Percentiles rank a stretch among this genome's conserved stretches.
These are phyloP conservation scores for Allantophomopsis cytisporea DNA, from an alignment of 2,329 filamentous ascomycete genomes.

Conservation along the genomic window DNA sequence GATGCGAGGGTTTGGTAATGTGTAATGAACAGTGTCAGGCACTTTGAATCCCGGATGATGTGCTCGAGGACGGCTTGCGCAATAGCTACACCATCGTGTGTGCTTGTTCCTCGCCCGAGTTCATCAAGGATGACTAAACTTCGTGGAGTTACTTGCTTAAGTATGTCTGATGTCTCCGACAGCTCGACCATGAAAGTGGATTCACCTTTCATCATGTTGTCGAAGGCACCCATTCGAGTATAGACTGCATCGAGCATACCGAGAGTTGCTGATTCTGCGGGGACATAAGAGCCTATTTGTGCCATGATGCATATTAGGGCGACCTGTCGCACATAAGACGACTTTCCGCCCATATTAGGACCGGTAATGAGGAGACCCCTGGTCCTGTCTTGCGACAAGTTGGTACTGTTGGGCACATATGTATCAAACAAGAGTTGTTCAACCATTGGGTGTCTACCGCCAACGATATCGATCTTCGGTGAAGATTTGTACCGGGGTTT, in stretches of 20 bases:
- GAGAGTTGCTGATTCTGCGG: conserved; percentile 58
- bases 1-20: conserved; percentile 81
- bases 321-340: conserved; percentile 87
- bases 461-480: conserved; percentile 52
- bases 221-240: conserved; percentile 87
- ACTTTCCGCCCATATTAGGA: conserved; percentile 98
- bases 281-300: conserved; percentile 89
- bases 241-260: conserved; percentile 85
- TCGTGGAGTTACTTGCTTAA: conserved; percentile 75
- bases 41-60: conserved; percentile 59
- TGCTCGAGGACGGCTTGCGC: conserved; percentile 83
- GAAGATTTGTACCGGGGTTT: conserved; percentile 57
- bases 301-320: conserved; percentile 88
- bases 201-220: conserved; percentile 92
- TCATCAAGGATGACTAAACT: conserved; percentile 89
- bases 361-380: conserved; percentile 61
- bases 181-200: conserved; percentile 98
- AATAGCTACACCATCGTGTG: conserved; percentile 92
- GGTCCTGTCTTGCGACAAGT: conserved; percentile 51
- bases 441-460: conserved; percentile 88
- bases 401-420: conserved; percentile 85
- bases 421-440: conserved; percentile 74
- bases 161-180: conserved; percentile 79
- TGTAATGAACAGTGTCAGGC: conserved; percentile 89
- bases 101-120: conserved; percentile 83